phyloP scores from a whole-genome alignment of 2,329 filamentous ascomycete genomes.

The Fusarium sp. region DNA sequence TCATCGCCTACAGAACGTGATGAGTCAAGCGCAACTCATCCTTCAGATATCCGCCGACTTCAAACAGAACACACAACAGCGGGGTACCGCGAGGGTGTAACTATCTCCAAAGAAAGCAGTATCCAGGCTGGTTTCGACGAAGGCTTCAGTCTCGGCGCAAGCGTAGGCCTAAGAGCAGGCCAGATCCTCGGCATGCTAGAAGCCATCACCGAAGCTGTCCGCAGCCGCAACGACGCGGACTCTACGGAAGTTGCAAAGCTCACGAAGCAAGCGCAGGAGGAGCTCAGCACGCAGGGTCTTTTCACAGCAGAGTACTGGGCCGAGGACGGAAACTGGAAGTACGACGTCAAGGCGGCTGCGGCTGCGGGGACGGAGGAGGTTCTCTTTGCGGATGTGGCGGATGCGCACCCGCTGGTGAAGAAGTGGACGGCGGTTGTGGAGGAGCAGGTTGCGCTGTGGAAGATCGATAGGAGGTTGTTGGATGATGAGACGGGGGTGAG shows the following conservation, averaged over 20 bases:
- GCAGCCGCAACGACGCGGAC: conserved; percentile 42
- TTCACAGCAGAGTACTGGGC: conserved; percentile 77
- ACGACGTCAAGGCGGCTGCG: conserved; percentile 59
- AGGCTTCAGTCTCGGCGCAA: conserved; percentile 86
- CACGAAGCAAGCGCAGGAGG: conserved; percentile 61
- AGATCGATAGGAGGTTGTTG: conserved; percentile 52
- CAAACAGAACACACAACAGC: conserved; percentile 82
- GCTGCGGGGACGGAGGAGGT: conserved; percentile 56
- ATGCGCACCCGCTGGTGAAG: conserved; percentile 73
- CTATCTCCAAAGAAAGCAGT: conserved; percentile 77
- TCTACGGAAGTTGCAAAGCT: conserved; percentile 5
- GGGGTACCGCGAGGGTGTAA: conserved; percentile 91
- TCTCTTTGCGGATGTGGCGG: conserved; percentile 72
- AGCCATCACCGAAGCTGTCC: conserved; percentile 70
- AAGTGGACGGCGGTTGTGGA: conserved; percentile 67
- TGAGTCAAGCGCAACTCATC: conserved; percentile 51
- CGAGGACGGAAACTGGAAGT: conserved; percentile 78
- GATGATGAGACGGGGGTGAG: conserved; percentile 51
- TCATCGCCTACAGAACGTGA: conserved; percentile 35
- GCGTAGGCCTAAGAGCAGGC: conserved; percentile 80
- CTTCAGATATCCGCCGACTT: conserved; percentile 78
- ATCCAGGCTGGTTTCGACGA: conserved; percentile 93
- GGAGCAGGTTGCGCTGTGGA: conserved; percentile 51
- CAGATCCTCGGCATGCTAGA: conserved; percentile 82
- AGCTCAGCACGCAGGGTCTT: conserved; percentile 71